These are phyloP conservation scores for Beauveria sp. DNA, from an alignment of 2,329 filamentous ascomycete species.

Conservation along the genomic window DNA sequence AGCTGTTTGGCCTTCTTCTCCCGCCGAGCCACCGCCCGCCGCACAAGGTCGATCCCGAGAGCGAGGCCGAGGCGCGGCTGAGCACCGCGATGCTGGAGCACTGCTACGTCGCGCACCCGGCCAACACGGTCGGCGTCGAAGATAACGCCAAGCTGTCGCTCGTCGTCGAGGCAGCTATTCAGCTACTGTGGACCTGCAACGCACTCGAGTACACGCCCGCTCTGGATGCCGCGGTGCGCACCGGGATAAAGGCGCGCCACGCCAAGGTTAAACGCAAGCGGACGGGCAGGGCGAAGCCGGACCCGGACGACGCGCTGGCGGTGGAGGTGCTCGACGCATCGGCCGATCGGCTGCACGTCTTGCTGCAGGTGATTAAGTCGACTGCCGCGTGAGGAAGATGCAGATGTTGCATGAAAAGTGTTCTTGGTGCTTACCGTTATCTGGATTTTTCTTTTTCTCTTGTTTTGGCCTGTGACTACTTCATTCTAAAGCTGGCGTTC, in stretches of 20 bases:
- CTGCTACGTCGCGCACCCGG: constrained; percentile 59
- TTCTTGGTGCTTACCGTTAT: background rate
- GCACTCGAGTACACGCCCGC: constrained; percentile 26
- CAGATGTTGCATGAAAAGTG: constrained; percentile 8
- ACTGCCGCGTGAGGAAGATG: constrained; percentile 13
- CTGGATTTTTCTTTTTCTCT: background rate
- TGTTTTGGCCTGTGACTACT: background rate
- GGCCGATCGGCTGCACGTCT: constrained; percentile 31
- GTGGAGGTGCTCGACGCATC: constrained; percentile 37
- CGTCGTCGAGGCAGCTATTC: constrained; percentile 57
- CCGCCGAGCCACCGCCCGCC: constrained; percentile 34
- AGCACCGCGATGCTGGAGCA: constrained; percentile 40
- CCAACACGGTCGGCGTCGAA: constrained; percentile 49
- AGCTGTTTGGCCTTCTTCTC: constrained; percentile 39
- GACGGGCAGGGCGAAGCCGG: constrained; percentile 23
- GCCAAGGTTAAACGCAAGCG: constrained; percentile 38
- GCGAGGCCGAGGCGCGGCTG: constrained; percentile 30
- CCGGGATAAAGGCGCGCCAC: constrained; percentile 41
- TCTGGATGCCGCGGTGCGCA: constrained; percentile 33
- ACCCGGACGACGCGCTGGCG: constrained; percentile 34
- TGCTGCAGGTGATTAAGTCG: constrained; percentile 29
- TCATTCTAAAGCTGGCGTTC: background rate
- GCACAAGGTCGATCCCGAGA: constrained; percentile 27
- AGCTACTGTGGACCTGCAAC: constrained; percentile 38
- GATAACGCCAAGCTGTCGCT: constrained; percentile 70